Base-by-base conservation (phyloP, 352 stramenopile genomes). In the Phytophthora sp. region DNA sequence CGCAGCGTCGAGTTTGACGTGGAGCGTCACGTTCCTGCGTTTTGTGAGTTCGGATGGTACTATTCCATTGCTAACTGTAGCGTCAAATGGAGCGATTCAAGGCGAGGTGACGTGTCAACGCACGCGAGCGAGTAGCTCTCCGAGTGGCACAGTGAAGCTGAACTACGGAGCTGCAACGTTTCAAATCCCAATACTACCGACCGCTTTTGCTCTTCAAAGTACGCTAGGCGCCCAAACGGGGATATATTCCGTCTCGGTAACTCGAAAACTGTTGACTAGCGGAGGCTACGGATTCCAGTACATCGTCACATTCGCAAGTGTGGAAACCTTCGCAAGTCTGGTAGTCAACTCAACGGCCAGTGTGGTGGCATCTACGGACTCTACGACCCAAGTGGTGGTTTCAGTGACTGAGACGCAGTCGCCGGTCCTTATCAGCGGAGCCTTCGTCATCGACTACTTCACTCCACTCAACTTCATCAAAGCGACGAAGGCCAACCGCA, bases 11-110 rank as follows among this genome's bases (percentile, higher is more conserved):
- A 66, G 35, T 15, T n/a, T 90, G 26, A 76, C 44, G 1, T 92
- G 83, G 83, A 67, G 27, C 35, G 65, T 94, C 38, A 86, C 83
- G 12, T 94, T 90, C 29, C 24, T 74, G 8, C 57, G 76, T 0
- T 65, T 92, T 33, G 27, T 88, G 26, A 39, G 31, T 42, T 52
- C 62, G 0, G 57, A 80, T 39, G 64, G 58, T 2, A 50, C 44
- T 0, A 86, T 91, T 30, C 79, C 83, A 2, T 38, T 60, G 16
- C 49, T 92, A 11, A 66, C 77, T 1, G 72, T 74, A 16, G 39
- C 66, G 2, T 15, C 50, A 3, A 70, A 76, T 38, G 47, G 63
- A 1, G 54, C 56, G 0, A 89, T 89, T 64, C 73, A 90, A 78
- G 83, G 83, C 6, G 58, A 47, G 0, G 24, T 91, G 1, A 47